Percentiles rank a stretch among this genome's conserved stretches.
Conservation (phyloP, 305 asterid genomes). For the Plantago coronopus region DNA sequence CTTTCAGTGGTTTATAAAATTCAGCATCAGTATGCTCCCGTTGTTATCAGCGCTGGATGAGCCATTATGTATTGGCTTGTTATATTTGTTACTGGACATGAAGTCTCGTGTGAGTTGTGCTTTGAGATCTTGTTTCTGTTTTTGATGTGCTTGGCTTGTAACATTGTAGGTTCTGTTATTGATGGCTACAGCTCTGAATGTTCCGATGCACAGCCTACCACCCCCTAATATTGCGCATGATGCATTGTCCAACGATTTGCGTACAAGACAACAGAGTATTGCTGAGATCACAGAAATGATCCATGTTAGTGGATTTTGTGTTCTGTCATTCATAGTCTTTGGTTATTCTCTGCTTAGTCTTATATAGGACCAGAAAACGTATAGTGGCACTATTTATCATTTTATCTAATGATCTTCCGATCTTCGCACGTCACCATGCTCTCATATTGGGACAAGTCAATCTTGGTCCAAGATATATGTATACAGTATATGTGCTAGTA, state of each 20-base stretch:
- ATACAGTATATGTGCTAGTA: too few species aligned
- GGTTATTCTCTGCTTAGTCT: background rate
- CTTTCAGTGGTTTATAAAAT: too few species aligned
- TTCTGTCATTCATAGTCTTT: constrained; percentile 6
- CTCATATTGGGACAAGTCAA: too few species aligned
- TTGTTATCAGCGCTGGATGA: constrained; percentile 10
- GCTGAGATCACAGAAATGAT: constrained; percentile 99
- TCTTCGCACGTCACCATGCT: too few species aligned
- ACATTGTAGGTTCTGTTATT: constrained; percentile 68
- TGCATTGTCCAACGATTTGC: constrained; percentile 53
- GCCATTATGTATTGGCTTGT: background rate
- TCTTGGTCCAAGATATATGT: too few species aligned
- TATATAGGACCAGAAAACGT: too few species aligned
- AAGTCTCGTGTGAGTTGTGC: constrained; percentile 5
- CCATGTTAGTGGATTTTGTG: constrained; percentile 54
- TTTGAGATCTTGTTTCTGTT: background rate
- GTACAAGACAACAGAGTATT: constrained; percentile 74
- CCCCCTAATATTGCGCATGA: constrained; percentile 38
- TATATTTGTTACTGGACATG: constrained; percentile 3
- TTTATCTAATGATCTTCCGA: too few species aligned
- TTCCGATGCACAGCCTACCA: constrained; percentile 43
- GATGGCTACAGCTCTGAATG: constrained; percentile 94
- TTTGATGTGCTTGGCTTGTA: background rate
- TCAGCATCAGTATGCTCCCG: background rate
- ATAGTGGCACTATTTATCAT: too few species aligned